These are phyloP conservation scores for Encephalitozoon hellem DNA, from an alignment of 371 early-diverging fungal genomes.

Conservation along the genomic window DNA sequence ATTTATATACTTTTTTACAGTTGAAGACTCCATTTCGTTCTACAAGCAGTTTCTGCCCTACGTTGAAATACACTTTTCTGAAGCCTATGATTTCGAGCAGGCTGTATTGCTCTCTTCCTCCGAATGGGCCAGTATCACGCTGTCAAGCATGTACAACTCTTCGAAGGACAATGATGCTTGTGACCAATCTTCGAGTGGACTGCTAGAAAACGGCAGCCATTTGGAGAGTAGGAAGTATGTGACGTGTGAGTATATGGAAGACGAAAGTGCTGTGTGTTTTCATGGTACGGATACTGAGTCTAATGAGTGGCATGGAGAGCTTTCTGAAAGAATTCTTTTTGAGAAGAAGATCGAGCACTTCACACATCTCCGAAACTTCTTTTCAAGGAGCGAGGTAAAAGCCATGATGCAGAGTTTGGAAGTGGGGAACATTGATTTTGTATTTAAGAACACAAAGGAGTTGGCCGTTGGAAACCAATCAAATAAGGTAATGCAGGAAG, in stretches of 20 bases:
- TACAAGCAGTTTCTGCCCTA: slow-evolving; percentile 39
- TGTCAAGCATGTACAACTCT: neutral
- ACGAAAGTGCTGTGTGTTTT: neutral
- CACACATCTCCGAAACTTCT: slow-evolving; percentile 32
- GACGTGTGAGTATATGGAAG: neutral
- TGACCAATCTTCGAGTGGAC: neutral
- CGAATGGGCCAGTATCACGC: neutral
- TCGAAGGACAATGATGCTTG: neutral
- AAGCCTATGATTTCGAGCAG: neutral
- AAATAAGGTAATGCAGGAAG: slow-evolving; percentile 58
- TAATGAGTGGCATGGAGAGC: neutral
- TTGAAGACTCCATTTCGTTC: slow-evolving; percentile 43
- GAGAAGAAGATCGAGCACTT: slow-evolving; percentile 35
- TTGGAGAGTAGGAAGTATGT: neutral
- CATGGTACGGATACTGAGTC: neutral
- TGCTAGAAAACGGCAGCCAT: neutral
- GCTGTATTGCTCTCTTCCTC: neutral
- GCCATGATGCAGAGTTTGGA: slow-evolving; percentile 7
- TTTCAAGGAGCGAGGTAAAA: slow-evolving; percentile 36
- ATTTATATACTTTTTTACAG: slow-evolving; percentile 28
- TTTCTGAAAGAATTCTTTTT: slow-evolving; percentile 17
- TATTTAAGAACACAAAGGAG: slow-evolving; percentile 45
- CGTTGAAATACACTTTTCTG: slow-evolving; percentile 30
- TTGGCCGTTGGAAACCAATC: slow-evolving; percentile 56
- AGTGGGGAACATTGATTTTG: slow-evolving; percentile 9